Percentiles rank a stretch among this genome's conserved stretches.
Evolutionary conservation across 2,329 filamentous ascomycete species (phyloP).

Genomic region (Septoria petroselini): DNA sequence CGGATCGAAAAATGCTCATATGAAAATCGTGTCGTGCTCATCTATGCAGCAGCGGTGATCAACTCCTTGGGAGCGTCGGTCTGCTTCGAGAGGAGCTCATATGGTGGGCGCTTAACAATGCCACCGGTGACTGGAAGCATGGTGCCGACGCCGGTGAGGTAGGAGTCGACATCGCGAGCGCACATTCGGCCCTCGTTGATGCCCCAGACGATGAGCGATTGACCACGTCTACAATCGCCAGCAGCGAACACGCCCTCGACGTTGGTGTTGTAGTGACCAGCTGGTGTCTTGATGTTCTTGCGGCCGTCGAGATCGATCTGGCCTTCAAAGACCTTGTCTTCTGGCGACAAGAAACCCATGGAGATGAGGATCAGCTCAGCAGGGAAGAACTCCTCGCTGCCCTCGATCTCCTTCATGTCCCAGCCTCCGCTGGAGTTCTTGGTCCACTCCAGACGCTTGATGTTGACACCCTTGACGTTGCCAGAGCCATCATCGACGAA

Average conservation of each 20-base stretch:
- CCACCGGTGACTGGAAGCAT: constrained; percentile 86
- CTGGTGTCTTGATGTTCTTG: constrained; percentile 93
- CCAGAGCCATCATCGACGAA: constrained; percentile 87
- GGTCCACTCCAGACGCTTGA: constrained; percentile 92
- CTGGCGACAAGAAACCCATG: constrained; percentile 95
- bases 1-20: constrained; percentile 4
- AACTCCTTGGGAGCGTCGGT: constrained; percentile 40
- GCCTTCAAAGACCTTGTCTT: constrained; percentile 82
- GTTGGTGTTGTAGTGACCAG: constrained; percentile 85
- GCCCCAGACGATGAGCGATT: constrained; percentile 96
- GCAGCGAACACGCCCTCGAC: constrained; percentile 86
- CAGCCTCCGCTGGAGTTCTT: constrained; percentile 84
- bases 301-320: constrained; percentile 85
- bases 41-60: constrained; percentile 31
- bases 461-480: constrained; percentile 93
- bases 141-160: constrained; percentile 71
- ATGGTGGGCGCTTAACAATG: constrained; percentile 79
- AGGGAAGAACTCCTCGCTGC: constrained; percentile 91
- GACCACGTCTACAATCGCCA: constrained; percentile 90
- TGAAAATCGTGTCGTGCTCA: neutral
- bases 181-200: constrained; percentile 96
- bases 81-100: constrained; percentile 59
- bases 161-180: constrained; percentile 87
- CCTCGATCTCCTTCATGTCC: constrained; percentile 98
- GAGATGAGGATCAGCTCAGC: constrained; percentile 90